Base-by-base conservation (phyloP, 257 asterid species). In the Penstemon newberryi region DNA sequence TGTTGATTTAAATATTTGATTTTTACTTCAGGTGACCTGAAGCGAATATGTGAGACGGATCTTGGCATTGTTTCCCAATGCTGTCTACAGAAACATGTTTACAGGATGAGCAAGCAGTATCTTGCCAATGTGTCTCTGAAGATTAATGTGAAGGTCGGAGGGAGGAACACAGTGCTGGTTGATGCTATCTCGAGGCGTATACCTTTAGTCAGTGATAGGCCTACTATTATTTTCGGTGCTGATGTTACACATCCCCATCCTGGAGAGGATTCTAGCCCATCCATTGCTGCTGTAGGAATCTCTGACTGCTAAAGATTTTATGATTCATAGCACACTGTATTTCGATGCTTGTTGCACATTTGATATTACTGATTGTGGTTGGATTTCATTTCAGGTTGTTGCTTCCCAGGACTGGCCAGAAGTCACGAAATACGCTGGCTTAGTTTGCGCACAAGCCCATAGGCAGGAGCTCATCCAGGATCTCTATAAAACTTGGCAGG, bases 391-490 rank as follows among this genome's bases (percentile, higher is more conserved):
- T 33, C 81, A 94, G 99, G 99, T 94, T 59, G 99, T 94, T 60
- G 99, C 96, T 11, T 92, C 98, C 19, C 98, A 92, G 77, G 98
- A 92, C 78, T 89, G 96, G 96, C 98, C 98, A 0, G 96, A 92
- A 67, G 87, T 92, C 52, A 92, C 98, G 0, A 89, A 92, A 57
- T 92, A 92, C 67, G 96, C 96, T 18, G 98, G 96, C 38, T 74
- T 92, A 80, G 98, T 92, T 44, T 87, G 92, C 74, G 95, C 98
- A 19, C 98, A 92, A 78, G 91, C 98, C 53, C 96, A 89, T 69
- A 75, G 98, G 45, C 98, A 89, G 75, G 98, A 92, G 77, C 90
- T 92, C 37, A 89, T 92, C 43, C 88, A 92, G 66, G 98, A 92
- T 65, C 57, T 92, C 67, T 92, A 72, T 84, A 89, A 86, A 65